phyloP scores from a whole-genome alignment of 2,329 filamentous ascomycete species.

The Dactylellina parvicollis region DNA sequence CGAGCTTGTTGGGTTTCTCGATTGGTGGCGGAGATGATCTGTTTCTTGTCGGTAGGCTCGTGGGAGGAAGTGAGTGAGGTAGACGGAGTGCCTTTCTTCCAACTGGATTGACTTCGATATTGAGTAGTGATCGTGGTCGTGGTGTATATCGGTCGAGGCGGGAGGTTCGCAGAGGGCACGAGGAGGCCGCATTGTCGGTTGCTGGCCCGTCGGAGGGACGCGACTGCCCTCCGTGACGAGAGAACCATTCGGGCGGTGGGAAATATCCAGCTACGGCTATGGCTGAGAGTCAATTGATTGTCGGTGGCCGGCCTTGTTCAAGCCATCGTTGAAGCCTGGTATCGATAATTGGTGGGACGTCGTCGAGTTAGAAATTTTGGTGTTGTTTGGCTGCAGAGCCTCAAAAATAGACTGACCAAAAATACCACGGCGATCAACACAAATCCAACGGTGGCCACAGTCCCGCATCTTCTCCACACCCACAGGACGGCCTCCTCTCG shows the following conservation, averaged over 20 bases:
- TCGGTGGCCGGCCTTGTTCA: slow-evolving; percentile 6
- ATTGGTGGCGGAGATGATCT: neutral
- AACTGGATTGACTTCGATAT: slow-evolving; percentile 3
- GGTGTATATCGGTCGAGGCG: slow-evolving; percentile 42
- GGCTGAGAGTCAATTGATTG: slow-evolving; percentile 40
- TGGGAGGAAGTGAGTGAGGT: neutral
- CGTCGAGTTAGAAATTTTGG: slow-evolving; percentile 47
- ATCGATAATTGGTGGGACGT: slow-evolving; percentile 22
- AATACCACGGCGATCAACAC: slow-evolving; percentile 49
- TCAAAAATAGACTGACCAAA: slow-evolving; percentile 8
- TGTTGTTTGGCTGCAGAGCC: slow-evolving; percentile 22
- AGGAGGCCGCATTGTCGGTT: slow-evolving; percentile 50
- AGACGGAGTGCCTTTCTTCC: neutral
- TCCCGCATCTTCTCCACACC: no score
- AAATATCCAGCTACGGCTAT: neutral
- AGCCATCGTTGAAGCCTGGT: slow-evolving; percentile 11
- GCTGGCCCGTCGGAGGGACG: slow-evolving; percentile 42
- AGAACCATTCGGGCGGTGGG: slow-evolving; percentile 37
- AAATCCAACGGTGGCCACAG: neutral
- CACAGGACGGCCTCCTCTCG: no score
- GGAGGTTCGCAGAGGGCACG: slow-evolving; percentile 39
- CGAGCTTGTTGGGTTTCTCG: neutral
- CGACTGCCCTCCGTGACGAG: slow-evolving; percentile 34
- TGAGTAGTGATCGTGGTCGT: no score
- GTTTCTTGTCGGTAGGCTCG: neutral